Percentiles rank a stretch among this genome's conserved stretches.
Evolutionary conservation across 1,284 basidiomycete genomes (phyloP).

Genomic region (Pseudozyma hubeiensis): DNA sequence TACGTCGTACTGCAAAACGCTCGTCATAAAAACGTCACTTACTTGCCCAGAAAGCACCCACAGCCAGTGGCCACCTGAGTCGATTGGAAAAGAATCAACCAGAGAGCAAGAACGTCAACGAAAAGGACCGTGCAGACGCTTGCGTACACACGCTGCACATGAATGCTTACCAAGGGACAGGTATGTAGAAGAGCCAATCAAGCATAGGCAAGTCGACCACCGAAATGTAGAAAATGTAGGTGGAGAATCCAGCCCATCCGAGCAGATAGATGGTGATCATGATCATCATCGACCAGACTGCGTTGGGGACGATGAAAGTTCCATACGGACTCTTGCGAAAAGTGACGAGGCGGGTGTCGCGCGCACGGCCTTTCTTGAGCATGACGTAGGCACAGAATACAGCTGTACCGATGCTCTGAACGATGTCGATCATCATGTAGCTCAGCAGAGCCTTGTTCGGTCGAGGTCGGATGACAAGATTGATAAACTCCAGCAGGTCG

Average conservation of each 20-base stretch:
- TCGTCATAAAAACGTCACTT: no score
- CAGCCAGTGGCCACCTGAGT: slow-evolving; percentile 1
- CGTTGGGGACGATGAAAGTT: slow-evolving; percentile 24
- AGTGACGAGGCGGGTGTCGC: slow-evolving; percentile 2
- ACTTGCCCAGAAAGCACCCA: slow-evolving; percentile 8
- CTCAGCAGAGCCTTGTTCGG: slow-evolving; percentile 14
- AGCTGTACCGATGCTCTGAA: slow-evolving; percentile 16
- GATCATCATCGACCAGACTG: slow-evolving; percentile 5
- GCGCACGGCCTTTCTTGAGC: slow-evolving; percentile 18
- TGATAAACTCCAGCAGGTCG: slow-evolving; percentile 3
- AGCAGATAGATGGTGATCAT: neutral
- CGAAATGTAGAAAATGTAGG: slow-evolving; percentile 10
- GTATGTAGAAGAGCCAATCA: slow-evolving; percentile 23
- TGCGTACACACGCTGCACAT: no score
- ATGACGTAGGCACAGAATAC: slow-evolving; percentile 9
- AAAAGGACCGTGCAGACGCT: no score
- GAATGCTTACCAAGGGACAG: slow-evolving; percentile 13
- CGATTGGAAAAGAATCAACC: no score
- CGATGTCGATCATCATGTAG: slow-evolving; percentile 25
- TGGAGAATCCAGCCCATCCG: slow-evolving; percentile 2
- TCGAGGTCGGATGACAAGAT: neutral
- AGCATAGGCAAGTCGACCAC: neutral
- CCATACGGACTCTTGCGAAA: slow-evolving; percentile 14
- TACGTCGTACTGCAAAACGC: no score
- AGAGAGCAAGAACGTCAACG: no score